A percentile compares a stretch with the other conserved stretches of the same genome.
Conservation (phyloP, 352 stramenopile genomes). For the Hyaloperonospora arabidopsidis region DNA sequence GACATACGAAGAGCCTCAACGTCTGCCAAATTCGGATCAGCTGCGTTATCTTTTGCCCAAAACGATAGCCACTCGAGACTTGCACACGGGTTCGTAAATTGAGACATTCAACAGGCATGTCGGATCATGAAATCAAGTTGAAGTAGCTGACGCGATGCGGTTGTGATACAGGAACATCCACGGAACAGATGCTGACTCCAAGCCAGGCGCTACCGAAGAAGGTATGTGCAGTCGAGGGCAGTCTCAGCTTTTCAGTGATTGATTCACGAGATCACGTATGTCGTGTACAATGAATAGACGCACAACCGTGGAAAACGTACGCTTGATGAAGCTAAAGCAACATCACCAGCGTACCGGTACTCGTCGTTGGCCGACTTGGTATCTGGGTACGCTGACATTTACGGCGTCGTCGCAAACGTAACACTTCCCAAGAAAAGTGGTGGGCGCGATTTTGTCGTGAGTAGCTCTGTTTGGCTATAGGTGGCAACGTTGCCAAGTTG, state of each 20-base stretch:
- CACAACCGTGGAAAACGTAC: conserved; percentile 38
- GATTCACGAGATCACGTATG: neutral
- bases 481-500: neutral
- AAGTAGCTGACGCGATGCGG: neutral
- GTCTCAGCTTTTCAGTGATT: neutral
- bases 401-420: conserved; percentile 69
- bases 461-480: conserved; percentile 14
- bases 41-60: conserved; percentile 40
- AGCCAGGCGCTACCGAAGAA: conserved; percentile 8
- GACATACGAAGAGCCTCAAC: conserved; percentile 45
- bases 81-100: conserved; percentile 25
- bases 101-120: neutral
- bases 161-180: conserved; percentile 6
- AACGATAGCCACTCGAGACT: conserved; percentile 33
- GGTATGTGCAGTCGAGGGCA: conserved; percentile 6
- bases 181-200: conserved; percentile 5
- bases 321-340: conserved; percentile 27
- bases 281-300: conserved; percentile 10
- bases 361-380: conserved; percentile 47
- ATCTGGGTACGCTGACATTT: conserved; percentile 48
- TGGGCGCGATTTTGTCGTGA: conserved; percentile 56
- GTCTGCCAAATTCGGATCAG: conserved; percentile 47
- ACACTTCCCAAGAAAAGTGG: conserved; percentile 56
- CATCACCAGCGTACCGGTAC: conserved; percentile 47
- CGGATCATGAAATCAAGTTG: neutral